Base-by-base conservation (phyloP, 1,284 basidiomycete species). In the Ustilago esculenta region DNA sequence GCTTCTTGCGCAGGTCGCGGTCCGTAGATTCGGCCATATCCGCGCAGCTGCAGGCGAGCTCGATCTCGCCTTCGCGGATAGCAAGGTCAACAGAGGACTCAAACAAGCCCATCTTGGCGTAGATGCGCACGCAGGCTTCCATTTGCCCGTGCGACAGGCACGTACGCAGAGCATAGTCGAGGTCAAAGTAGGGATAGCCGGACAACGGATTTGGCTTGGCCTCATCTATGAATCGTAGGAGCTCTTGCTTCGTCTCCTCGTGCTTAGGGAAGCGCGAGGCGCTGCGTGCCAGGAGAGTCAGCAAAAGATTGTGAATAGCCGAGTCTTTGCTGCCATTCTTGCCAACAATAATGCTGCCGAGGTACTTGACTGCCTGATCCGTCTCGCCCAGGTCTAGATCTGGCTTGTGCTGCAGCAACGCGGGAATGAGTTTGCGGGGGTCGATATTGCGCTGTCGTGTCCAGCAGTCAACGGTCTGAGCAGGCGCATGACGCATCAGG, bases 1-100 rank as follows among this genome's bases (percentile, higher is more conserved):
- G 85, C 83, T 95, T 94, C 85, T 95, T 97, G 69, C 91, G 85
- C 61, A 98, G 82, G 17, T 54, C 63, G 30, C 50, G 45, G 20
- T 74, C 66, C 32, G 58, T 43, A 21, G 39, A 45, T 14, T 61
- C 53, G 36, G 54, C 76, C 49, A 75, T 53, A 30, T 81, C 76
- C 4, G 78, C 79, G 44, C 77, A 79, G 34, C 53, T 54, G 61
- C 80, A 79, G 1, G 80, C 80, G 36, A 88, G 87, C 54, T 88
- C 87, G 20, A 83, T 46, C 43, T 83, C 81, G 41, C 64, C 65
- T 30, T 71, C 67, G 3, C 68, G 59, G 34, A 99, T 85, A 0
- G 96, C 96, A 32, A 98, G 86, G 81, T 98, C 94, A 18, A 99
- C 95, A 60, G 92, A 94, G 74, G 91, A 92, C 84, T 98, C 96